Evolutionary conservation across 371 early-diverging fungal species (phyloP).

Genomic region (Mucor lusitanicus): DNA sequence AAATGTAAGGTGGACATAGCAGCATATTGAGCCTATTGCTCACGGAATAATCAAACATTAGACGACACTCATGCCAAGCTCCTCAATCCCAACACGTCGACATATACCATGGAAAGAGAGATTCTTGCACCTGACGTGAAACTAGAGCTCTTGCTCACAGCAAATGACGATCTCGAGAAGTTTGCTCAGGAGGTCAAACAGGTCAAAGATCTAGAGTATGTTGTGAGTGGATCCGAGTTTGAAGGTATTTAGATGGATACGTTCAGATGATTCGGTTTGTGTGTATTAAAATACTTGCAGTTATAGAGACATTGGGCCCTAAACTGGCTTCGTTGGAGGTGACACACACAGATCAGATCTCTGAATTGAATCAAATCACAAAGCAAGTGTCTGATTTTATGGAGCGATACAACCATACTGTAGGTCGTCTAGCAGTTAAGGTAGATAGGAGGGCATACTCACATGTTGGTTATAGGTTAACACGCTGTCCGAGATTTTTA

Average conservation of each 20-base stretch:
- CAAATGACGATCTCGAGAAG: conserved; percentile 54
- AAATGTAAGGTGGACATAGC: conserved; percentile 45
- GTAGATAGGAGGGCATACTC: background rate
- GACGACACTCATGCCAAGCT: conserved; percentile 50
- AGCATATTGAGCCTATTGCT: background rate
- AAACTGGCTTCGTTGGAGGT: conserved; percentile 51
- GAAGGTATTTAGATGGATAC: conserved; percentile 1
- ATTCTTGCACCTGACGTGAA: conserved; percentile 57
- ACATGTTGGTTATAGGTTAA: conserved; percentile 43
- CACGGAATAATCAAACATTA: conserved; percentile 2
- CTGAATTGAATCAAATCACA: conserved; percentile 44
- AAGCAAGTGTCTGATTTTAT: conserved; percentile 45
- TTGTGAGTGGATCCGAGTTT: conserved; percentile 40
- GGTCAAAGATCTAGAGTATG: conserved; percentile 55
- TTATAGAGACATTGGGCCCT: conserved; percentile 49
- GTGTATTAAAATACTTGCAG: conserved; percentile 15
- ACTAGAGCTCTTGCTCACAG: conserved; percentile 55
- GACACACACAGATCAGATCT: conserved; percentile 50
- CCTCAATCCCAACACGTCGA: conserved; percentile 43
- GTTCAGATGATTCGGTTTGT: background rate
- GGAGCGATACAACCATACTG: conserved; percentile 57
- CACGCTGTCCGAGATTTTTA: conserved; percentile 64
- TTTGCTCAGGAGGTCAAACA: conserved; percentile 58
- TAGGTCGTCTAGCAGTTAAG: conserved; percentile 14
- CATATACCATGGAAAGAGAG: conserved; percentile 53